phyloP scores from a whole-genome alignment of 106 monocot species.

The Posidonia australis region DNA sequence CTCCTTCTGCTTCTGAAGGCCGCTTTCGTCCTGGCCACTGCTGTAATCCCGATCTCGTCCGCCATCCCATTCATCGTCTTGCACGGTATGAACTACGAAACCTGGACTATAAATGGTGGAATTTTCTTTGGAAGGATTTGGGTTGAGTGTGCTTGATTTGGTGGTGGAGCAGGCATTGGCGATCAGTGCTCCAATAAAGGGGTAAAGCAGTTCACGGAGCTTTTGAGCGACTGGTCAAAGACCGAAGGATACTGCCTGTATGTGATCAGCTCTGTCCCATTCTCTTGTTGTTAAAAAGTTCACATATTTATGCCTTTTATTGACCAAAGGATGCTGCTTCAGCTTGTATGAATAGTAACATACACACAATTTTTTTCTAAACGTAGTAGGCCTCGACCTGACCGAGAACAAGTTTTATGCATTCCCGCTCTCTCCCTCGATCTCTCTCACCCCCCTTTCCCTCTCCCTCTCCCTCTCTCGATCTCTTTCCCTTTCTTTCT shows the following conservation, averaged over 20 bases:
- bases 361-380: too few species aligned
- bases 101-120: background rate
- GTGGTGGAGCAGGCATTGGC: constrained; percentile 31
- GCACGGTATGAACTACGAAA: constrained; percentile 22
- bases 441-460: too few species aligned
- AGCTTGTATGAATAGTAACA: too few species aligned
- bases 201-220: constrained; percentile 38
- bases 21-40: constrained; percentile 1
- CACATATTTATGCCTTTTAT: too few species aligned
- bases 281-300: background rate
- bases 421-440: too few species aligned
- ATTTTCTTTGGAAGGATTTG: background rate
- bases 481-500: too few species aligned
- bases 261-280: background rate
- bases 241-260: constrained; percentile 41
- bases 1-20: background rate
- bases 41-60: constrained; percentile 9
- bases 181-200: constrained; percentile 43
- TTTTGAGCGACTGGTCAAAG: constrained; percentile 34
- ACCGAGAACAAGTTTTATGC: too few species aligned
- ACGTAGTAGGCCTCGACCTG: too few species aligned
- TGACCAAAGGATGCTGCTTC: too few species aligned
- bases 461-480: too few species aligned
- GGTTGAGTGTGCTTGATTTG: background rate
- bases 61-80: constrained; percentile 46